Evolutionary conservation across 1,284 basidiomycete species (phyloP).

Genomic region (Rhodotorula sp.): DNA sequence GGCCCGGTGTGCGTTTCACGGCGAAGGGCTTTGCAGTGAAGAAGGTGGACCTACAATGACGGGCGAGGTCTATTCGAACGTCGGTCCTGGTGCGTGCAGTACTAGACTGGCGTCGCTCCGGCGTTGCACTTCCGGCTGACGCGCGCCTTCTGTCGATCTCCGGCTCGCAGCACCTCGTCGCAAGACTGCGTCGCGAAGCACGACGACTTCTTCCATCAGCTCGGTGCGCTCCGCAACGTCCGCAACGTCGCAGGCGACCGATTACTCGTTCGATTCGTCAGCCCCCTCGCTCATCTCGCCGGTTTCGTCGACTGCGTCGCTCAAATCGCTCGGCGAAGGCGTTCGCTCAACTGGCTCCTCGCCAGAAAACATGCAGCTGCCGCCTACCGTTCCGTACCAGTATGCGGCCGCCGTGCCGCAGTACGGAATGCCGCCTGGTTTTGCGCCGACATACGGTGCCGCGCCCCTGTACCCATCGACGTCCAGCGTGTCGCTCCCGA

Average conservation of each 20-base stretch:
- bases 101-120: too few species aligned
- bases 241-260: slow-evolving; percentile 6
- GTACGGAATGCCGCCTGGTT: neutral
- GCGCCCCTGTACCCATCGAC: neutral
- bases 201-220: slow-evolving; percentile 6
- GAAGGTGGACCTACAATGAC: slow-evolving; percentile 24
- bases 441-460: neutral
- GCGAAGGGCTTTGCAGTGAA: slow-evolving; percentile 32
- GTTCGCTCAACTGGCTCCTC: neutral
- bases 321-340: slow-evolving; percentile 9
- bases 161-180: slow-evolving; percentile 8
- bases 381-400: slow-evolving; percentile 12
- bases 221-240: slow-evolving; percentile 13
- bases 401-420: slow-evolving; percentile 1
- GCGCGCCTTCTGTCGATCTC: neutral
- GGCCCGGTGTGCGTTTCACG: slow-evolving; percentile 25
- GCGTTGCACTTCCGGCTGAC: too few species aligned
- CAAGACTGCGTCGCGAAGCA: slow-evolving; percentile 7
- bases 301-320: slow-evolving; percentile 14
- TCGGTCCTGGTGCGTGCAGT: slow-evolving; percentile 16
- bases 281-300: slow-evolving; percentile 9
- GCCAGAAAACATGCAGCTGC: neutral
- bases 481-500: neutral
- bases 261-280: slow-evolving; percentile 21
- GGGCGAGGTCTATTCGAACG: slow-evolving; percentile 20